These are phyloP conservation scores for Coemansia sp. DNA, from an alignment of 192 early-diverging fungal species.

Conservation along the genomic window DNA sequence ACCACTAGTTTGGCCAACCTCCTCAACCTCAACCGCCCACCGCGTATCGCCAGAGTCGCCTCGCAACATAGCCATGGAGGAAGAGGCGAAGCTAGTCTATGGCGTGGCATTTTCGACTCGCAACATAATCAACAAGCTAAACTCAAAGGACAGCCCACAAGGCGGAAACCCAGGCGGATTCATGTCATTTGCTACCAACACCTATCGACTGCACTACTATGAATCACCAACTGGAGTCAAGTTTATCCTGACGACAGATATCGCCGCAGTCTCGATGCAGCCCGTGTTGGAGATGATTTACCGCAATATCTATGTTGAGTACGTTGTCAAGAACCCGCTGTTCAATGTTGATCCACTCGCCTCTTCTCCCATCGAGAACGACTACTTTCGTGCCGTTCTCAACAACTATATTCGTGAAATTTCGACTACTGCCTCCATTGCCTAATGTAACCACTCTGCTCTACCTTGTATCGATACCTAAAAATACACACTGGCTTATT, in stretches of 20 bases:
- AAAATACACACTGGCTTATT: background rate
- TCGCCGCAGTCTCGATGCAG: constrained; percentile 61
- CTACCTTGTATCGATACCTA: constrained; percentile 1
- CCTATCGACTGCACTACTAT: constrained; percentile 89
- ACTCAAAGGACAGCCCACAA: constrained; percentile 35
- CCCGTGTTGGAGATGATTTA: constrained; percentile 79
- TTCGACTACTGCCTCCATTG: constrained; percentile 14
- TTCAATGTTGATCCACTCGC: constrained; percentile 51
- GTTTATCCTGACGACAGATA: constrained; percentile 85
- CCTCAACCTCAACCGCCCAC: constrained; percentile 14
- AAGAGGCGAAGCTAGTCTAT: constrained; percentile 94
- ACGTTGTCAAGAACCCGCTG: constrained; percentile 88
- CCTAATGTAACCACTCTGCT: constrained; percentile 1
- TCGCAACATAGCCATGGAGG: constrained; percentile 55
- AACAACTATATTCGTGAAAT: constrained; percentile 52
- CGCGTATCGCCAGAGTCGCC: constrained; percentile 10
- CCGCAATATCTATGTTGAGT: constrained; percentile 87
- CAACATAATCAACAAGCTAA: constrained; percentile 85
- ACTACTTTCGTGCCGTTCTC: constrained; percentile 50
- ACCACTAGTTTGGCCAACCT: constrained; percentile 34
- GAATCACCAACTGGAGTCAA: constrained; percentile 85
- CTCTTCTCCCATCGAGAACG: constrained; percentile 49
- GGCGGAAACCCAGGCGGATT: constrained; percentile 50
- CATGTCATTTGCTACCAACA: constrained; percentile 68
- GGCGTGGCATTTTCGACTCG: constrained; percentile 89